phyloP scores from a whole-genome alignment of 2,329 filamentous ascomycete species.

The Cyphellophora europaea region DNA sequence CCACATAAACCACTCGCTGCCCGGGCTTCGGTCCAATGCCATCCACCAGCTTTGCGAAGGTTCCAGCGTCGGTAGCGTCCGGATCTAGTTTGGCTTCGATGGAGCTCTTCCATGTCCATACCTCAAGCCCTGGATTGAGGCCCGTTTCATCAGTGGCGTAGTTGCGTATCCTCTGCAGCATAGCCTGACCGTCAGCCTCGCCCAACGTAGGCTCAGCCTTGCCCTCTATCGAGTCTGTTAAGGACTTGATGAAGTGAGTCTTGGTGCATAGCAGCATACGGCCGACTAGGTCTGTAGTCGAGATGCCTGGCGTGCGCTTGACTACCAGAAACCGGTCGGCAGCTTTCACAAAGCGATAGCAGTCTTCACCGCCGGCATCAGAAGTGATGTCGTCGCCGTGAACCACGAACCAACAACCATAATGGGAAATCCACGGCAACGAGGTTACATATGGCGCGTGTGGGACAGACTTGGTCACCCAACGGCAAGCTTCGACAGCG shows the following conservation, averaged over 20 bases:
- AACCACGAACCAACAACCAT: constrained; percentile 90
- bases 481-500: constrained; percentile 89
- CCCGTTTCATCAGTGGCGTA: constrained; percentile 86
- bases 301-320: constrained; percentile 91
- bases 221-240: constrained; percentile 59
- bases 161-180: constrained; percentile 67
- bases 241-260: constrained; percentile 80
- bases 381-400: constrained; percentile 97
- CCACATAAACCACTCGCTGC: constrained; percentile 86
- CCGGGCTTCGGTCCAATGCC: constrained; percentile 65
- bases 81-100: constrained; percentile 26
- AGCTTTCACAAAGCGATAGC: constrained; percentile 94
- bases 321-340: constrained; percentile 93
- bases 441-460: constrained; percentile 90
- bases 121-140: constrained; percentile 65
- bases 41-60: constrained; percentile 58
- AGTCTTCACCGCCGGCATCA: constrained; percentile 86
- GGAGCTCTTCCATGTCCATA: constrained; percentile 67
- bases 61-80: constrained; percentile 49
- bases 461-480: constrained; percentile 76
- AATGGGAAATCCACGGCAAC: constrained; percentile 88
- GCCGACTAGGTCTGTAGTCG: constrained; percentile 94
- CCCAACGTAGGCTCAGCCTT: constrained; percentile 51
- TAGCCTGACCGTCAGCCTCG: constrained; percentile 56
- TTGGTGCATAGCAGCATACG: constrained; percentile 96